These are phyloP conservation scores for Cercospora sp. DNA, from an alignment of 2,329 filamentous ascomycete species.

Conservation along the genomic window DNA sequence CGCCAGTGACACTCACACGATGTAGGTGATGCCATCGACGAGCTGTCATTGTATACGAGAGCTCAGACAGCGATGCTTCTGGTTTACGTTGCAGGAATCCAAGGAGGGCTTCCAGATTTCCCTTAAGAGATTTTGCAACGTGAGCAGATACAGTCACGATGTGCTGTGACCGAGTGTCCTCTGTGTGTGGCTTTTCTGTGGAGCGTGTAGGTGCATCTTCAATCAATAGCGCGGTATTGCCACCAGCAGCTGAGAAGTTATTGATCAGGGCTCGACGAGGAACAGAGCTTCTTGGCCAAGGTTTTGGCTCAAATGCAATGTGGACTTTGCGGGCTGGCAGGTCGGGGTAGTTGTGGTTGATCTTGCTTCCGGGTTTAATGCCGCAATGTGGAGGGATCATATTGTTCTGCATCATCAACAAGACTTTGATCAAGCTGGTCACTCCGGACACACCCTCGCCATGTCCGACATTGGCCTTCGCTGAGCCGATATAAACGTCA, in stretches of 20 bases:
- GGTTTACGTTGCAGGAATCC: not conserved
- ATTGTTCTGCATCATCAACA: slow-evolving; percentile 40
- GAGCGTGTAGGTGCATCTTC: slow-evolving; percentile 57
- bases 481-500: slow-evolving; percentile 35
- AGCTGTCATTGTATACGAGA: slow-evolving; percentile 47
- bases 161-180: slow-evolving; percentile 43
- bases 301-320: not conserved
- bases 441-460: slow-evolving; percentile 40
- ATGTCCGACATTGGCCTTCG: slow-evolving; percentile 43
- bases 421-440: slow-evolving; percentile 38
- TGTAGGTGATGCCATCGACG: slow-evolving; percentile 44
- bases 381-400: slow-evolving; percentile 36
- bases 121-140: slow-evolving; percentile 46
- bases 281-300: slow-evolving; percentile 16
- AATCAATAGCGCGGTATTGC: slow-evolving; percentile 67
- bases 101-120: slow-evolving; percentile 51
- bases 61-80: slow-evolving; percentile 46
- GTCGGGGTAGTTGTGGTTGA: not conserved
- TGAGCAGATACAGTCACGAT: slow-evolving; percentile 61
- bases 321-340: not conserved
- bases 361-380: slow-evolving; percentile 7
- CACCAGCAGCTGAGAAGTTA: slow-evolving; percentile 70
- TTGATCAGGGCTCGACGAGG: slow-evolving; percentile 56
- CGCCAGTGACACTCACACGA: slow-evolving; percentile 37
- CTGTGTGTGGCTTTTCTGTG: not conserved